Evolutionary conservation across 441 rosid genomes (phyloP), one percentile per base, ranked within the genome.

Genomic region (Macaranga tanarius): DNA sequence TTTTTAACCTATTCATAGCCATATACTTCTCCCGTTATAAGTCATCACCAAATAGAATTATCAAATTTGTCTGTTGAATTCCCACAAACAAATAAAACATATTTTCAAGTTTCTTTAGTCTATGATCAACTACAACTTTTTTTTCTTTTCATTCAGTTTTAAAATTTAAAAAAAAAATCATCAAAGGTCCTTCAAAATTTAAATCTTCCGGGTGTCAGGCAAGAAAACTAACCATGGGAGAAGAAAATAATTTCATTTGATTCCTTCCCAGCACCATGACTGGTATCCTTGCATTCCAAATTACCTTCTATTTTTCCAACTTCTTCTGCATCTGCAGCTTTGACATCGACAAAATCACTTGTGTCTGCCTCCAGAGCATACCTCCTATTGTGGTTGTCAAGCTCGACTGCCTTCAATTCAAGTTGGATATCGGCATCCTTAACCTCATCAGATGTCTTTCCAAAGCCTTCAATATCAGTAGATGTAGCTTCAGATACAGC

Each of bases 181-280:
- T 62, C n/a, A 19, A 52, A 68, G 28, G 10, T 52, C 26, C 19
- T 15, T 6, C 15, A 22, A 20, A 40, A 68, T 7, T 38, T 56
- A 31, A 40, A 17, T 54, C 40, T 40, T 52, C 47, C 65, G 56
- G 59, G 45, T 16, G 26, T 51, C 54, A 58, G 44, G 50, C 48
- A 52, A 38, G 54, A 25, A 60, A 58, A 40, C 69, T 40, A 16
- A 75, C 77, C 69, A 52, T 45, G 55, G 55, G 44, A 67, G 34
- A 31, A 47, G n/a, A 25, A 17, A 38, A 47, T 20, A n/a, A 22
- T 61, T 4, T 55, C 25, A 10, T 16, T 22, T 22, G 5, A 57
- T 51, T 60, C 58, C 61, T 5, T 55, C 64, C 61, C 79, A 56
- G 45, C 66, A 22, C 73, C 75, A 61, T 40, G 17, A 12, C 31